phyloP scores from a whole-genome alignment of 371 early-diverging fungal species.

The Catenaria anguillulae region DNA sequence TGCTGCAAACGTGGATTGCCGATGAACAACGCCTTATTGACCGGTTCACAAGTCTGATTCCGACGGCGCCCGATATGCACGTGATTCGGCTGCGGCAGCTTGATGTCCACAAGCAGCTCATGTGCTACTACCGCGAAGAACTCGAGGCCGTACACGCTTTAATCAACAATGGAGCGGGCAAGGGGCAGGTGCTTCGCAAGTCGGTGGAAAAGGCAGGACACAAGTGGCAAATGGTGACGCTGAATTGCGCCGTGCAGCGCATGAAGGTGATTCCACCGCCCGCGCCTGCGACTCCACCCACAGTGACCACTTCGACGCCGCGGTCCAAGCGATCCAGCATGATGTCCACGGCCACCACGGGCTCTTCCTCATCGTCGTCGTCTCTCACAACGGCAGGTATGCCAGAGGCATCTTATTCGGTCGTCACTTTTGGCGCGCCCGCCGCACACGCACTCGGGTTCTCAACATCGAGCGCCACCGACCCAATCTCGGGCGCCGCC shows the following conservation, averaged over 20 bases:
- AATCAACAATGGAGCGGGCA: too few species aligned
- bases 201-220: background rate
- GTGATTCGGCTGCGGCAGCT: background rate
- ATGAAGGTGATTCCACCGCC: background rate
- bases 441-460: conserved; percentile 6
- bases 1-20: background rate
- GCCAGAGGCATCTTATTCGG: background rate
- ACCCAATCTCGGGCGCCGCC: too few species aligned
- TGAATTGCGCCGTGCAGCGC: conserved; percentile 3
- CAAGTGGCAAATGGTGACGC: background rate
- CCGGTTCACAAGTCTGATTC: background rate
- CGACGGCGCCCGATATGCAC: conserved; percentile 1
- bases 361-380: too few species aligned
- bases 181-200: background rate
- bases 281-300: background rate
- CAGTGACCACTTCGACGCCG: background rate
- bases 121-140: background rate
- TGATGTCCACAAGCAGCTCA: conserved; percentile 5
- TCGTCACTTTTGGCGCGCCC: conserved; percentile 4
- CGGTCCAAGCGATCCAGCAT: background rate
- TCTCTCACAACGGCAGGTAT: too few species aligned
- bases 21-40: background rate
- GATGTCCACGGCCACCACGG: background rate
- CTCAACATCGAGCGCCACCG: too few species aligned
- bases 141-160: background rate